A percentile compares a stretch with the other conserved stretches of the same genome.
Evolutionary conservation across 345 rosid species (phyloP).

Genomic region (Cardamine chenopodiifolia): DNA sequence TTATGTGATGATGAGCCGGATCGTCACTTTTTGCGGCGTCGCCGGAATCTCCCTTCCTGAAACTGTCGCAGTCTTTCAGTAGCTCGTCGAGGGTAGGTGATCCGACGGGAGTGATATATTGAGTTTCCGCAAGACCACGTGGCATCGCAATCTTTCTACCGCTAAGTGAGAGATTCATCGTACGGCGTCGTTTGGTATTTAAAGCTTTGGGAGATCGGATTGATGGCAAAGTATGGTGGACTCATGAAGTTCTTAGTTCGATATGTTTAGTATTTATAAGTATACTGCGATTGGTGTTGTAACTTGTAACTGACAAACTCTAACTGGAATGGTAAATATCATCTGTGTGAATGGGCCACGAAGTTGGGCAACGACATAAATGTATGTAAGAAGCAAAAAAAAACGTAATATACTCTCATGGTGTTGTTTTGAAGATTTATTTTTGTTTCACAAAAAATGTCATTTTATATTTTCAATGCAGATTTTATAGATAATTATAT

Average conservation of each 20-base stretch:
- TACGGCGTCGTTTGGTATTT: neutral
- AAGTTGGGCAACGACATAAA: too few species aligned
- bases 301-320: neutral
- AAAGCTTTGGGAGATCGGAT: neutral
- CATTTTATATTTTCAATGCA: too few species aligned
- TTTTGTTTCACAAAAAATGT: too few species aligned
- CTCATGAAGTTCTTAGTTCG: neutral
- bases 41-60: constrained; percentile 24
- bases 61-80: constrained; percentile 36
- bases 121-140: constrained; percentile 9
- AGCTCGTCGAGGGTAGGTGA: constrained; percentile 33
- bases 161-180: constrained; percentile 16
- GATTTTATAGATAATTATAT: too few species aligned
- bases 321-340: neutral
- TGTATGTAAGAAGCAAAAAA: neutral
- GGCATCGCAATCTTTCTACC: constrained; percentile 5
- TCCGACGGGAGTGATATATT: constrained; percentile 8
- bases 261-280: constrained; percentile 13
- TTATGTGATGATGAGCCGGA: constrained; percentile 11
- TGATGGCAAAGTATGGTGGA: neutral
- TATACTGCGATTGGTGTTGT: neutral
- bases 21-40: constrained; percentile 17
- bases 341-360: neutral
- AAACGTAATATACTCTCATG: too few species aligned
- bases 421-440: too few species aligned